Evolutionary conservation across 2,329 filamentous ascomycete species (phyloP).

Genomic region (Drechslera avenae): DNA sequence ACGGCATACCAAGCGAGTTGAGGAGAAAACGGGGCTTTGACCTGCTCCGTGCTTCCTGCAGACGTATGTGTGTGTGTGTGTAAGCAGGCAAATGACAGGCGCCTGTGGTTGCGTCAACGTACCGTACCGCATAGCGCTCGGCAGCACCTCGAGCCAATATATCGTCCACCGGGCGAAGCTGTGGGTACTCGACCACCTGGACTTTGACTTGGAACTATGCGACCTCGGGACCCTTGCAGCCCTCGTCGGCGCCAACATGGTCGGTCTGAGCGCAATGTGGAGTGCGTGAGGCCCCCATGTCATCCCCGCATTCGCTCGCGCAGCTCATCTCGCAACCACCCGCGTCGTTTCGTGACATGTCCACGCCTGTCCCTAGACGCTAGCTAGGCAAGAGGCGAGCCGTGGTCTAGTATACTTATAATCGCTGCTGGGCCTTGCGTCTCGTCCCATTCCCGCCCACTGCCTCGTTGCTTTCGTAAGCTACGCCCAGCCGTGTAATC

Average conservation of each 20-base stretch:
- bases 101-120: conserved; percentile 27
- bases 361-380: conserved; percentile 14
- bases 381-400: conserved; percentile 30
- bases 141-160: conserved; percentile 37
- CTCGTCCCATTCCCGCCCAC: conserved; percentile 4
- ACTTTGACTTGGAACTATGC: too few species aligned
- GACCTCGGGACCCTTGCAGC: conserved; percentile 32
- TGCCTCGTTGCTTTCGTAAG: conserved; percentile 2
- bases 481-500: conserved; percentile 4
- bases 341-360: conserved; percentile 19
- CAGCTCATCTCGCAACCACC: conserved; percentile 36
- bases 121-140: conserved; percentile 7
- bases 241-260: conserved; percentile 30
- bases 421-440: conserved; percentile 22
- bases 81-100: conserved; percentile 23
- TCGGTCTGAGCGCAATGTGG: conserved; percentile 40
- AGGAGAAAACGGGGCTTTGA: conserved; percentile 10
- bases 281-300: conserved; percentile 36
- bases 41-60: conserved; percentile 37
- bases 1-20: conserved; percentile 12
- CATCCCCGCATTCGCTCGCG: conserved; percentile 44
- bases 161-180: conserved; percentile 26
- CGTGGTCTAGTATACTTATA: conserved; percentile 25
- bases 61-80: conserved; percentile 34
- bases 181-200: conserved; percentile 30